A percentile compares a stretch with the other conserved stretches of the same genome.
Conservation (phyloP, 371 early-diverging fungal genomes). For the Aphelidium insulamus region DNA sequence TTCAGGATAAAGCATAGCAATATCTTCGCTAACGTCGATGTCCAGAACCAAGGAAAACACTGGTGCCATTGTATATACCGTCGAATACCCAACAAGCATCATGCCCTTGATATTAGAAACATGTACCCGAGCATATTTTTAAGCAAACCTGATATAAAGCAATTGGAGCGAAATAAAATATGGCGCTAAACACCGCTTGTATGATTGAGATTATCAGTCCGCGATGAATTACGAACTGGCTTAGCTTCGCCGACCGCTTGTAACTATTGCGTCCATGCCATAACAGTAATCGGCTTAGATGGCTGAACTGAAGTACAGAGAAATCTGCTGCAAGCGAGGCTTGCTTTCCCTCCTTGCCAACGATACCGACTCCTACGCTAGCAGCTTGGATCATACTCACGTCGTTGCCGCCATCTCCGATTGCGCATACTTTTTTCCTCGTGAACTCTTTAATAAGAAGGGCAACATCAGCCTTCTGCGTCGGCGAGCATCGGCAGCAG, state of each 20-base stretch:
- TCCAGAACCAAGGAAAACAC: constrained; percentile 89
- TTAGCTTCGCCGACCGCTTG: constrained; percentile 80
- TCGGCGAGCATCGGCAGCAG: constrained; percentile 95
- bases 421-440: constrained; percentile 58
- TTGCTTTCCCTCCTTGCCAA: constrained; percentile 96
- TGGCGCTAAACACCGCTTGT: constrained; percentile 96
- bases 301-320: constrained; percentile 75
- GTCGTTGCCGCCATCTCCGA: constrained; percentile 99
- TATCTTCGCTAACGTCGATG: constrained; percentile 74
- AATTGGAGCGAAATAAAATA: constrained; percentile 96
- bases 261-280: constrained; percentile 98
- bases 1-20: constrained; percentile 87
- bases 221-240: constrained; percentile 98
- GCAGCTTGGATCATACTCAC: constrained; percentile 98
- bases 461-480: constrained; percentile 96
- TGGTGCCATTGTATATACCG: constrained; percentile 92
- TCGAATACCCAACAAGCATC: constrained; percentile 64
- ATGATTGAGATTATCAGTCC: constrained; percentile 93
- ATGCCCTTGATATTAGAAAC: constrained; percentile 13
- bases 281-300: constrained; percentile 59
- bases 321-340: constrained; percentile 96
- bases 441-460: constrained; percentile 55
- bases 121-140: background rate
- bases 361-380: constrained; percentile 93
- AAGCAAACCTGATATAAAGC: constrained; percentile 64